phyloP scores from a whole-genome alignment of 768 basidiomycete species.

The Suillus subluteus region DNA sequence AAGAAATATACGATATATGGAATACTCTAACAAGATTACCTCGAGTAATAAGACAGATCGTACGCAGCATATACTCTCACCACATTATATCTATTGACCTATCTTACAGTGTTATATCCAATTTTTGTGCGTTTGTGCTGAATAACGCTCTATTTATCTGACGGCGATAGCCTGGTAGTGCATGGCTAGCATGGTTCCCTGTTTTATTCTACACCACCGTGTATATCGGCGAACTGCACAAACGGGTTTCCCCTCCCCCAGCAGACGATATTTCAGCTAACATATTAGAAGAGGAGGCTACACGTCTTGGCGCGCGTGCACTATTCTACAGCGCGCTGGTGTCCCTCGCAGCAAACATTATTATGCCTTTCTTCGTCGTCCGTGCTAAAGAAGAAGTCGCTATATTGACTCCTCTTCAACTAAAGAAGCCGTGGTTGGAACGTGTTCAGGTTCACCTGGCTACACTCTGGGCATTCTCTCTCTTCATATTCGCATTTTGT shows the following conservation, averaged over 20 bases:
- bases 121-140: conserved; percentile 64
- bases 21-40: conserved; percentile 71
- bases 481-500: conserved; percentile 70
- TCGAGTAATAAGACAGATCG: conserved; percentile 75
- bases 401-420: conserved; percentile 21
- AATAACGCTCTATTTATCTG: conserved; percentile 1
- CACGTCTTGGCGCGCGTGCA: conserved; percentile 82
- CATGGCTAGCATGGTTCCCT: conserved; percentile 93
- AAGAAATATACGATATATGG: conserved; percentile 71
- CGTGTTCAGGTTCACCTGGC: conserved; percentile 62
- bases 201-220: conserved; percentile 86
- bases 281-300: conserved; percentile 65
- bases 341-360: conserved; percentile 65
- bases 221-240: conserved; percentile 89
- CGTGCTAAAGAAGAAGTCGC: conserved; percentile 18
- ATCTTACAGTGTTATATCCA: conserved; percentile 68
- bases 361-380: conserved; percentile 67
- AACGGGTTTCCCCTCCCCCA: conserved; percentile 42
- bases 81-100: conserved; percentile 14
- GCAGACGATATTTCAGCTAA: conserved; percentile 36
- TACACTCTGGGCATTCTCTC: conserved; percentile 78
- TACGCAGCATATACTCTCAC: conserved; percentile 43
- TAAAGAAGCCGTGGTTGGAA: conserved; percentile 38
- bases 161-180: conserved; percentile 41
- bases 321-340: conserved; percentile 79